Evolutionary conservation across 1,139 yeast genomes (phyloP).

Genomic region (Zhuliangozyma blackwelliae): DNA sequence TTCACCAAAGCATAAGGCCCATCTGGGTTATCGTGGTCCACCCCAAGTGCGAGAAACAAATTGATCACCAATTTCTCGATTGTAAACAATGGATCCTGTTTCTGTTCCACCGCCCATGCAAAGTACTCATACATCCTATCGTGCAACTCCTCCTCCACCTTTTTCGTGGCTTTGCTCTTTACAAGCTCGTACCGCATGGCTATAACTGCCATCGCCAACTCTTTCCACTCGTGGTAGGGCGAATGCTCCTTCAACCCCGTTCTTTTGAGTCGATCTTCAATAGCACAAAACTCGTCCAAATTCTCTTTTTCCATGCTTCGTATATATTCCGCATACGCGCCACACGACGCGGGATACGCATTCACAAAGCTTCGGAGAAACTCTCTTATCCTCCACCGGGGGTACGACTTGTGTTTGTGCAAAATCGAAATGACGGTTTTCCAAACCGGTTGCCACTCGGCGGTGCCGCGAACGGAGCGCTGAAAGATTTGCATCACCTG

Average conservation of each 20-base stretch:
- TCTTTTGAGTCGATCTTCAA: slow-evolving; percentile 11
- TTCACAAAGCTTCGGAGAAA: slow-evolving; percentile 18
- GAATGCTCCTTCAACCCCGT: slow-evolving; percentile 16
- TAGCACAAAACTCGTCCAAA: not conserved
- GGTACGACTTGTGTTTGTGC: too few species aligned
- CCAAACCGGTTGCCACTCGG: slow-evolving; percentile 26
- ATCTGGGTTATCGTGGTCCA: too few species aligned
- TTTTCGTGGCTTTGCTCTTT: slow-evolving; percentile 9
- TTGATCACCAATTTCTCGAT: slow-evolving; percentile 30
- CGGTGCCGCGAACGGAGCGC: slow-evolving; percentile 14
- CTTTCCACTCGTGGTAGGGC: slow-evolving; percentile 33
- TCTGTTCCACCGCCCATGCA: slow-evolving; percentile 23
- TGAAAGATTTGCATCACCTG: slow-evolving; percentile 19
- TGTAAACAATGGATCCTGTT: too few species aligned
- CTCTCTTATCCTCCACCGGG: slow-evolving; percentile 7
- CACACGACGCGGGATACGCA: slow-evolving; percentile 19
- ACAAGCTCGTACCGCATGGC: slow-evolving; percentile 10
- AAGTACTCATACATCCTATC: slow-evolving; percentile 12
- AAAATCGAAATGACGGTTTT: slow-evolving; percentile 13
- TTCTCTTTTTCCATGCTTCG: slow-evolving; percentile 12
- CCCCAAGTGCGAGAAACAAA: too few species aligned
- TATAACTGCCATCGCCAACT: slow-evolving; percentile 26
- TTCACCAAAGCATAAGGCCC: too few species aligned
- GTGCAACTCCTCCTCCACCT: slow-evolving; percentile 8
- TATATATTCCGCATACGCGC: slow-evolving; percentile 28